These are phyloP conservation scores for Moricandia moricandioides DNA, from an alignment of 345 rosid genomes.

Conservation along the genomic window DNA sequence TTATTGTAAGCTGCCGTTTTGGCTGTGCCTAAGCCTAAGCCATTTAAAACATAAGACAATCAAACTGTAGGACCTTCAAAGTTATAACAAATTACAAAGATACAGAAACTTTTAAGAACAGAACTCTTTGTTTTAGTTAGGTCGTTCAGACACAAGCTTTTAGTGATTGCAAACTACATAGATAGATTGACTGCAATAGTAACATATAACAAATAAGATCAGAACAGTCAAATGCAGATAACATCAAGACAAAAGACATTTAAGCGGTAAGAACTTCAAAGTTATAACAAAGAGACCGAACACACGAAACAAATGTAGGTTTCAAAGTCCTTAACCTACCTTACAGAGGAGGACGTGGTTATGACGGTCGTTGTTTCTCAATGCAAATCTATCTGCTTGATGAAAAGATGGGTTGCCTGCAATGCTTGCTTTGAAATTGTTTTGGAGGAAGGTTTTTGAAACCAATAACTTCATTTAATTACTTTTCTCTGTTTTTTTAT, in stretches of 20 bases:
- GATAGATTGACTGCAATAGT: background rate
- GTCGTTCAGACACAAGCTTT: background rate
- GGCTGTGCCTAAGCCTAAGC: background rate
- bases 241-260: background rate
- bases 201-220: background rate
- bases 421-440: too few relatives aligned
- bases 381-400: too few relatives aligned
- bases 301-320: slow-evolving; percentile 6
- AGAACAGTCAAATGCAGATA: background rate
- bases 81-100: too few relatives aligned
- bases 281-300: background rate
- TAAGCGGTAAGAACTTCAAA: background rate
- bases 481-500: too few relatives aligned
- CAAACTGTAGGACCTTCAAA: background rate
- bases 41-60: too few relatives aligned
- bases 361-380: too few relatives aligned
- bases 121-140: background rate
- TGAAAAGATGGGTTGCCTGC: too few relatives aligned
- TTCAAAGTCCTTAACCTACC: too few relatives aligned
- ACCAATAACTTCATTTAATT: too few relatives aligned
- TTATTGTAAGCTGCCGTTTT: too few relatives aligned
- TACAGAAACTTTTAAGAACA: background rate
- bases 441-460: too few relatives aligned
- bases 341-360: too few relatives aligned
- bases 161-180: background rate